Evolutionary conservation across 163 green algal species (phyloP), one percentile per base, ranked within the genome.

Genomic region (Volvox carteri): DNA sequence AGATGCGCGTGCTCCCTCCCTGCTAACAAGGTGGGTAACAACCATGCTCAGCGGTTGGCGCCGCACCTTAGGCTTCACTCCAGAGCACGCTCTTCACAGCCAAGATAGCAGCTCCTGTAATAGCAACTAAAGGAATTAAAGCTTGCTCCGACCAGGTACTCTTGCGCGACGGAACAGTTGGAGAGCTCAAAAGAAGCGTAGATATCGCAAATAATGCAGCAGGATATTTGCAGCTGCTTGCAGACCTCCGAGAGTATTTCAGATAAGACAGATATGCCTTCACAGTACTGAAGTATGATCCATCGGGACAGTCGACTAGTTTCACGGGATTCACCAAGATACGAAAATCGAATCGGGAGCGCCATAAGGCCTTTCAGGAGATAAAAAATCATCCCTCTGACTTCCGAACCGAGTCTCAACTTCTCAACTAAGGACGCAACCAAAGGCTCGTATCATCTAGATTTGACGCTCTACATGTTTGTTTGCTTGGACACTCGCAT

Each of bases 151-250:
- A 81, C 39, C 19, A 11, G 46, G 12, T n/a, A 65, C 33, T 33
- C 48, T 33, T 50, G 48, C 16, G 75, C 50, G 33, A 52, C 1
- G 33, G 16, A 28, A 81, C 68, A 70, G 9, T 2, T 70, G 23
- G 18, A 33, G 30, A 16, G 11, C 12, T 12, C n/a, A 28, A 81
- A 67, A 23, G 5, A 11, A 35, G 46, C 48, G 50, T 46, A 65
- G 44, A 84, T 70, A 46, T 52, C 72, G 73, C 72, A 74, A 37
- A 73, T 85, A 37, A 85, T 74, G n/a, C n/a, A 85, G 23, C 39
- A 46, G 33, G 75, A 37, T 4, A 70, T 52, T n/a, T 70, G 50
- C 50, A 70, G 48, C 30, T 19, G 46, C 23, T 70, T 11, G 75
- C 75, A 84, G 75, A 46, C 12, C 30, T 70, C 46, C 33, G n/a